Conservation (phyloP, 2,329 filamentous ascomycete species). For the Anisogramma anomala region DNA sequence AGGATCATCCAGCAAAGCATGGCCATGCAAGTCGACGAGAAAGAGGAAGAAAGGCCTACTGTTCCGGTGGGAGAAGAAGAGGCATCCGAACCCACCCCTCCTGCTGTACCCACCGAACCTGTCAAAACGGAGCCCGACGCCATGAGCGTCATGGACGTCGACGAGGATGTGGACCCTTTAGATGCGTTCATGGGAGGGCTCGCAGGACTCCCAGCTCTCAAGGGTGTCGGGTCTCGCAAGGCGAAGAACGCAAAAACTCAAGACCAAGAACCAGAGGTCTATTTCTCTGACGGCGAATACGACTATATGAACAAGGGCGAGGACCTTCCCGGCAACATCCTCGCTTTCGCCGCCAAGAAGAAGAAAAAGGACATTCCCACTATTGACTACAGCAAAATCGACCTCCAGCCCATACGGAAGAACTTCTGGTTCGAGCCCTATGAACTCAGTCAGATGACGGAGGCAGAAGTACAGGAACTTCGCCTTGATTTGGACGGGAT, state of each 20-base stretch:
- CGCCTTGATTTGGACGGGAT: slow-evolving; percentile 88
- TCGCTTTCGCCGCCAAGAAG: slow-evolving; percentile 48
- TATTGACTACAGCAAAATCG: slow-evolving; percentile 76
- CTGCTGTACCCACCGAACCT: slow-evolving; percentile 1
- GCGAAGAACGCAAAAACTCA: slow-evolving; percentile 34
- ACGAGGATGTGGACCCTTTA: slow-evolving; percentile 72
- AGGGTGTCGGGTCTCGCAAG: slow-evolving; percentile 19
- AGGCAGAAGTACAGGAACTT: slow-evolving; percentile 71
- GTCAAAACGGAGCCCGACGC: slow-evolving; percentile 23
- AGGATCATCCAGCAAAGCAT: slow-evolving; percentile 41
- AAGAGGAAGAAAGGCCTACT: slow-evolving; percentile 19
- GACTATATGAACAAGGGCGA: slow-evolving; percentile 38
- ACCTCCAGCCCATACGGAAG: slow-evolving; percentile 79
- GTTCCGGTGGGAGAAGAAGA: slow-evolving; percentile 16
- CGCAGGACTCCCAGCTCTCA: slow-evolving; percentile 35
- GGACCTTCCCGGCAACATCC: slow-evolving; percentile 34
- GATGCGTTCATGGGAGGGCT: slow-evolving; percentile 91
- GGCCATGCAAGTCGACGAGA: slow-evolving; percentile 32
- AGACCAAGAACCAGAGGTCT: slow-evolving; percentile 62
- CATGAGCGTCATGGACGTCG: slow-evolving; percentile 53
- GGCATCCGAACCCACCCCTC: slow-evolving; percentile 14
- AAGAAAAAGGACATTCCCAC: slow-evolving; percentile 95
- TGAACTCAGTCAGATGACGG: slow-evolving; percentile 71
- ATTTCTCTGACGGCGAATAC: slow-evolving; percentile 79
- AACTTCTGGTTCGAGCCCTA: slow-evolving; percentile 88